A percentile compares a stretch with the other conserved stretches of the same genome.
These are phyloP conservation scores for Darksidea phi DNA, from an alignment of 495 filamentous ascomycete species.

Conservation along the genomic window DNA sequence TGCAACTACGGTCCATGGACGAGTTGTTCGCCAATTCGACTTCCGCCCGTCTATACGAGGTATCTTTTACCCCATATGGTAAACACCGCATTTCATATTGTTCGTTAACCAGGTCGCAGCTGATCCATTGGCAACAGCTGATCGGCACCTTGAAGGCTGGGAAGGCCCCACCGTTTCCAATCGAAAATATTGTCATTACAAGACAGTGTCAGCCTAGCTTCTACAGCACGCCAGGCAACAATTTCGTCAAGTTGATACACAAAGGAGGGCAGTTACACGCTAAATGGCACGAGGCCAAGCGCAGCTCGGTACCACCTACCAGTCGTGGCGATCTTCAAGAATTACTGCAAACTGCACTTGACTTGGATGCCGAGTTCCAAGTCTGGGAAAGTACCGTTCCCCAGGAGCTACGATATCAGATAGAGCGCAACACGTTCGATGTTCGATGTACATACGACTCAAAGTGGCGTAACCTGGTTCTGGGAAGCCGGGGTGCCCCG, in stretches of 20 bases:
- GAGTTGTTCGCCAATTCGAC: conserved; percentile 16
- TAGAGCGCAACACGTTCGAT: conserved; percentile 12
- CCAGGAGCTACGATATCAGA: conserved; percentile 5
- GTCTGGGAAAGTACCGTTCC: conserved; percentile 23
- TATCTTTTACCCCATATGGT: conserved; percentile 19
- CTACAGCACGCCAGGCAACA: conserved; percentile 17
- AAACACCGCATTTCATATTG: neutral
- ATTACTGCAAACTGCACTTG: conserved; percentile 4
- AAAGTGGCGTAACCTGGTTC: conserved; percentile 22
- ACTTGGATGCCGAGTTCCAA: conserved; percentile 22
- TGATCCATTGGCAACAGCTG: conserved; percentile 9
- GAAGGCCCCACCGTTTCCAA: conserved; percentile 6
- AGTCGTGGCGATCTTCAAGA: neutral
- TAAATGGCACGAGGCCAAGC: conserved; percentile 24
- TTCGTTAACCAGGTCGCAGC: neutral
- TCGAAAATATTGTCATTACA: neutral
- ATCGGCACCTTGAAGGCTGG: conserved; percentile 15
- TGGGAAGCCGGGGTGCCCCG: conserved; percentile 17
- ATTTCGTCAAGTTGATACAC: conserved; percentile 12
- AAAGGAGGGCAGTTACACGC: conserved; percentile 7
- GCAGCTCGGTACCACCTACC: neutral
- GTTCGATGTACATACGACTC: conserved; percentile 1
- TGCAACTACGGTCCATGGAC: conserved; percentile 16
- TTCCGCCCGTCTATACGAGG: conserved; percentile 19
- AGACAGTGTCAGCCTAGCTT: neutral